Conservation (phyloP, 1,284 basidiomycete genomes). For the Moesziomyces globuligerus region DNA sequence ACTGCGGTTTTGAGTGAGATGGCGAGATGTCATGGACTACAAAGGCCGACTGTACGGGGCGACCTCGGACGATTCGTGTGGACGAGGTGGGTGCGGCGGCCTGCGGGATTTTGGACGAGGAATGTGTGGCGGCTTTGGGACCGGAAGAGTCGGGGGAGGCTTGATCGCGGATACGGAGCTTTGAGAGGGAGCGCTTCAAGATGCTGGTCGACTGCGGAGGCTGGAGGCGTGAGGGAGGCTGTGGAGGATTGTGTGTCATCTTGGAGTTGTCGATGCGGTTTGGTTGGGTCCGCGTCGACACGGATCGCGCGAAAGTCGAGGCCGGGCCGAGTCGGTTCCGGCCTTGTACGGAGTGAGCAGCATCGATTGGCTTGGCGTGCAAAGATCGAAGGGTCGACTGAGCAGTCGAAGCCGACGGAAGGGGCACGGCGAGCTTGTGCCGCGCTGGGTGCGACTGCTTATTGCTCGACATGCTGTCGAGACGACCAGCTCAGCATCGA, state of each 20-base stretch:
- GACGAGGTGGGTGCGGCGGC: slow-evolving; percentile 8
- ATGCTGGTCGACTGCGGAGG: slow-evolving; percentile 8
- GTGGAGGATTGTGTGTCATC: slow-evolving; percentile 4
- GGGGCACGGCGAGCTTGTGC: slow-evolving; percentile 1
- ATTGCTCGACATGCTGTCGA: slow-evolving; percentile 26
- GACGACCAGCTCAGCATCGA: neutral
- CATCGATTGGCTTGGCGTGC: neutral
- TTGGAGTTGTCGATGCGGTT: slow-evolving; percentile 3
- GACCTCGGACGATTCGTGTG: slow-evolving; percentile 10
- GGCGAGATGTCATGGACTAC: slow-evolving; percentile 2
- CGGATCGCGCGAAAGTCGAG: slow-evolving; percentile 4
- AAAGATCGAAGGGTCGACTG: slow-evolving; percentile 1
- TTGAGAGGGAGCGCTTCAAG: slow-evolving; percentile 33
- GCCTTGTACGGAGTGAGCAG: neutral
- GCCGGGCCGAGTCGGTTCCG: neutral
- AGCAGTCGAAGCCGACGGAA: neutral
- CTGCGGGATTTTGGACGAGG: slow-evolving; percentile 26
- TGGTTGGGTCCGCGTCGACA: slow-evolving; percentile 18
- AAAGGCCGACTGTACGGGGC: slow-evolving; percentile 14
- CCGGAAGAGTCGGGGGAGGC: slow-evolving; percentile 10
- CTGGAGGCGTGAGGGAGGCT: neutral
- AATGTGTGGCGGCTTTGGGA: slow-evolving; percentile 7
- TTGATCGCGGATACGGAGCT: slow-evolving; percentile 27
- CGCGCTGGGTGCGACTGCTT: slow-evolving; percentile 29
- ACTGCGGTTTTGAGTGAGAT: slow-evolving; percentile 1